Base-by-base conservation (phyloP, 1,284 basidiomycete species). In the Ceratobasidium sp. region DNA sequence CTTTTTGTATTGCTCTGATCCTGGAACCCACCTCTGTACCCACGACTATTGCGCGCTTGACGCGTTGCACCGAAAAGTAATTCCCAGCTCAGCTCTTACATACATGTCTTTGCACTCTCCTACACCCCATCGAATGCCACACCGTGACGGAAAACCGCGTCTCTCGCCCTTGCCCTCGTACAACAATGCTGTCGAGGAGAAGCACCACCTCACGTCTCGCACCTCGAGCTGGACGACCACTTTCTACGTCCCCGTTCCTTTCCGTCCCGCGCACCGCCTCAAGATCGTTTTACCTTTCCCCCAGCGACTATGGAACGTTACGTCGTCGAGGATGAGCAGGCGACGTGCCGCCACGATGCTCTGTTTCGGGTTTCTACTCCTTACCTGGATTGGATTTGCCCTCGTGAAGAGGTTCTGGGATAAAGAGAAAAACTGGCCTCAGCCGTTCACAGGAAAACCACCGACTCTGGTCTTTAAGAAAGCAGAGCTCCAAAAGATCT, bases 401-500 rank as follows among this genome's bases (percentile, higher is more conserved):
- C 82, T 92, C 72, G 84, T 86, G 44, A 87, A 85, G 73, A 84
- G 85, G 58, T 88, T 89, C 77, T 86, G 84, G 26, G 84, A 85
- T 0, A 83, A 85, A 75, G 84, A 85, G 70, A 88, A 88, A 77
- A 85, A 86, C 49, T 94, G 92, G 91, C 86, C 89, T 11, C 84
- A 87, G 52, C 87, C 89, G n/a, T 87, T 91, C 75, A 83, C 84
- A 43, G 84, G 84, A 55, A 89, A 92, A 75, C 87, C 90, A 7
- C 85, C 90, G 59, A 95, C 95, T 5, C 85, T 94, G 49, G 89
- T 98, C 49, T 91, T 91, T 76, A 85, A 85, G 52, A 84, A 87
- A 61, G 89, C 91, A 66, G 94, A 97, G 79, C 79, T 96, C 47
- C 90, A 91, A 76, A 87, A 89, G 77, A 92, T 98, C 81, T 98